Conservation (phyloP, 2,329 filamentous ascomycete genomes). For the Hypoxylon sp. region DNA sequence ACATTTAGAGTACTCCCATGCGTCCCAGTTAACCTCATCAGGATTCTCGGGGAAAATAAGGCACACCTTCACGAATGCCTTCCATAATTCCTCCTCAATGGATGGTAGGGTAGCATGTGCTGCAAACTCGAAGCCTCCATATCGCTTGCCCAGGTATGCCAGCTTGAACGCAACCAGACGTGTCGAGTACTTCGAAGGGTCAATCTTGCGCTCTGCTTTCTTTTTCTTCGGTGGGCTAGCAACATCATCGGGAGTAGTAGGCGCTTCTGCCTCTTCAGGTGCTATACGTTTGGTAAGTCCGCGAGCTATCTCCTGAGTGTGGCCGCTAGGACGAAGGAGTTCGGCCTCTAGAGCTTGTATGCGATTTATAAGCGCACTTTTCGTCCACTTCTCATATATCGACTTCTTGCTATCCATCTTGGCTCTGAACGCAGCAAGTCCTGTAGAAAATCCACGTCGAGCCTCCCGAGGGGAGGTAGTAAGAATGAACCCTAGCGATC, state of each 20-base stretch:
- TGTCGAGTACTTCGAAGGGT: constrained; percentile 85
- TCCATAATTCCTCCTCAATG: constrained; percentile 95
- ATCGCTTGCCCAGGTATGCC: constrained; percentile 90
- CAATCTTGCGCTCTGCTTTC: constrained; percentile 69
- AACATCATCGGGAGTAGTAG: neutral
- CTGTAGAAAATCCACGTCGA: constrained; percentile 47
- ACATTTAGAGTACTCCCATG: constrained; percentile 94
- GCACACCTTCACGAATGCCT: constrained; percentile 84
- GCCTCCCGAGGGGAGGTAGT: constrained; percentile 29
- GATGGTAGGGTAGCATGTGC: constrained; percentile 80
- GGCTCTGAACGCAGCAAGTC: constrained; percentile 23
- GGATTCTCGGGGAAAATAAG: constrained; percentile 81
- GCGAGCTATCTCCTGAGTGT: constrained; percentile 1
- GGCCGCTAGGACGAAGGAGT: constrained; percentile 37
- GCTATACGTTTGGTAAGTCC: neutral
- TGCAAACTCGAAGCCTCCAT: constrained; percentile 94
- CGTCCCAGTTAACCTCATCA: constrained; percentile 81
- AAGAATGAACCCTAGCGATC: constrained; percentile 31
- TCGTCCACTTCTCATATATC: constrained; percentile 77
- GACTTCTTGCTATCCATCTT: constrained; percentile 51
- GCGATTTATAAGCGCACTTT: constrained; percentile 76
- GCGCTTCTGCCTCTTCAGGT: neutral
- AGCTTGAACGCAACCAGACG: constrained; percentile 92
- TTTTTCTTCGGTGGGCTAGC: constrained; percentile 56
- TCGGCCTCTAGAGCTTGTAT: constrained; percentile 78